Conservation (phyloP, 169 alveolate species). For the Plasmodium adleri region DNA sequence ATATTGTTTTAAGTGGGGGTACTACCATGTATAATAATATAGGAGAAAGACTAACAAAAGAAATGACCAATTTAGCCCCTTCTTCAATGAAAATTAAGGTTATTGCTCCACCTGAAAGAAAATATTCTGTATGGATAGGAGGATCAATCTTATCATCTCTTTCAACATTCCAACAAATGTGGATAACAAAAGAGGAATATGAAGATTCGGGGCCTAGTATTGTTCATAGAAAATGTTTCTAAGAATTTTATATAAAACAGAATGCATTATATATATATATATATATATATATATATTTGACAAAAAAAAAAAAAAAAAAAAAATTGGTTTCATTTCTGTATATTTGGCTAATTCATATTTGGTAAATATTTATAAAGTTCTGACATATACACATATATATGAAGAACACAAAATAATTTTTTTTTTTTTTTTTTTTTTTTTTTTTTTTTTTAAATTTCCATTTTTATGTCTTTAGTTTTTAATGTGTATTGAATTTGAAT, state of each 20-base stretch:
- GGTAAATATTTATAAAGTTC: not conserved
- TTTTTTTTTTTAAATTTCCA: not conserved
- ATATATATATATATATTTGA: not conserved
- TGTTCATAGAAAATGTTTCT: conserved; percentile 98
- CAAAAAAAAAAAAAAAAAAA: no score
- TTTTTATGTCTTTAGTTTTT: no score
- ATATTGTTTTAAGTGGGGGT: conserved; percentile 98
- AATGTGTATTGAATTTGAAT: no score
- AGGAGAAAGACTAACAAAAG: conserved; percentile 98
- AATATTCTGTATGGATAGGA: conserved; percentile 99
- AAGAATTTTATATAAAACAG: conserved; percentile 17
- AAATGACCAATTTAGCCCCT: conserved; percentile 97
- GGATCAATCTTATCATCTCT: conserved; percentile 97
- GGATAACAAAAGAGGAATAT: conserved; percentile 98
- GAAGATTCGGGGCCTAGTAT: conserved; percentile 98
- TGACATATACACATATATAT: no score
- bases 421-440: no score
- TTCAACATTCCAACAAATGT: conserved; percentile 97
- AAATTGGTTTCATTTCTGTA: no score
- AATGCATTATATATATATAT: not conserved
- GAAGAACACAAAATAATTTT: no score
- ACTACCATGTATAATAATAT: conserved; percentile 97
- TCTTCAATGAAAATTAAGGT: conserved; percentile 97
- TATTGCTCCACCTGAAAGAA: conserved; percentile 99
- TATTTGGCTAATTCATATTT: not conserved